Evolutionary conservation across 2,329 filamentous ascomycete genomes (phyloP).

Genomic region (Fonsecaea pedrosoi): DNA sequence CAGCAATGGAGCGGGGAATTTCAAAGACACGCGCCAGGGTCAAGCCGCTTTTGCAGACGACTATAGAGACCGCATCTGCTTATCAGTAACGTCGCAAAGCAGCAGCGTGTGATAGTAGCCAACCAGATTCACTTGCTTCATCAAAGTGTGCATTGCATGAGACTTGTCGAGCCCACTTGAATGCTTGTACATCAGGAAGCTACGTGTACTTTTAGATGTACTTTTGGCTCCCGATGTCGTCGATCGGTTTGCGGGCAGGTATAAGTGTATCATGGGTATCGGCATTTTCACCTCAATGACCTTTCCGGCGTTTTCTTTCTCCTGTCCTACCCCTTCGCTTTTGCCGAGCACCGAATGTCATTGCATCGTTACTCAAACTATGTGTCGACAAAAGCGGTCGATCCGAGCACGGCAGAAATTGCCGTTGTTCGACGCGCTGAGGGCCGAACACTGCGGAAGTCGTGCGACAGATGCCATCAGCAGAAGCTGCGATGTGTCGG

Average conservation of each 20-base stretch:
- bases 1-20: neutral
- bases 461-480: neutral
- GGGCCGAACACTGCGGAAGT: neutral
- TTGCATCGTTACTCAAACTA: neutral
- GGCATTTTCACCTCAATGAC: neutral
- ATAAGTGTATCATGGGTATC: neutral
- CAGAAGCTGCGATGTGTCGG: neutral
- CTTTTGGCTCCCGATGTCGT: neutral
- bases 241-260: neutral
- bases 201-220: neutral
- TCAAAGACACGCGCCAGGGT: neutral
- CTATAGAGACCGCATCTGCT: neutral
- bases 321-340: neutral
- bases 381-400: neutral
- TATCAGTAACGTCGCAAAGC: conserved; percentile 1
- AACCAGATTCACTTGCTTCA: neutral
- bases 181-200: neutral
- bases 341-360: conserved; percentile 2
- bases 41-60: neutral
- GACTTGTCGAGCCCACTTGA: neutral
- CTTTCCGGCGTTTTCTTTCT: neutral
- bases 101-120: neutral
- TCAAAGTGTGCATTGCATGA: neutral
- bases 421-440: neutral
- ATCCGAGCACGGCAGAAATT: neutral